Base-by-base conservation (phyloP, 192 early-diverging fungal species). In the Lobulomyces angularis region DNA sequence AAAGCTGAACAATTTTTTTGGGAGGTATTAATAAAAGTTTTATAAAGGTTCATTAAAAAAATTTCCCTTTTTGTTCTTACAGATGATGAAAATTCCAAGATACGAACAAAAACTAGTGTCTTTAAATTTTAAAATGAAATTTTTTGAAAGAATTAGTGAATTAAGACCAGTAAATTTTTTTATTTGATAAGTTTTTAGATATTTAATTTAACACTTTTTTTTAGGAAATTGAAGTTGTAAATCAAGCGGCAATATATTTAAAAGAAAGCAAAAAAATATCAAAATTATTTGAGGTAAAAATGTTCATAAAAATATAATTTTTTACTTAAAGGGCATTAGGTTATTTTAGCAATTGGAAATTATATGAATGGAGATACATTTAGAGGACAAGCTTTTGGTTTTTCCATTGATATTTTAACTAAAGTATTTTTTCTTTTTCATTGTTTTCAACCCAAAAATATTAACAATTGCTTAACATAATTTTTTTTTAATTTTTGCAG, bases 311-410 rank as follows among this genome's bases (percentile, higher is more conserved):
- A 35, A 35, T 35, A 20, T 3, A 20, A 3, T 35, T 35, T 35
- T 35, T 36, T 7, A 23, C 5, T 5, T 36, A 11, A 38, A 28
- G n/a, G n/a, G n/a, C n/a, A n/a, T n/a, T n/a, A n/a, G n/a, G 55
- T 69, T 16, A 66, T 71, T 43, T 49, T 71, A 8, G 64, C 68
- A 3, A 47, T 71, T 35, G 68, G 68, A 28, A 71, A 71, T 45
- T 71, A 71, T 28, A 59, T 71, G 61, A 71, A 71, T 38, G 40
- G 61, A 12, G 68, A 60, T 14, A 53, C 54, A 24, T 21, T 23
- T 27, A 39, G 68, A 43, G 68, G 67, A 23, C 61, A 62, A 24
- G 68, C 68, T 3, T 69, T 61, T 45, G 68, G 68, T 16, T 71
- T 71, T 41, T 64, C 63, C 37, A 29, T 71, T 7, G 51, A 56